phyloP scores from a whole-genome alignment of 176 grass and related monocot species.

The Zea mays region DNA sequence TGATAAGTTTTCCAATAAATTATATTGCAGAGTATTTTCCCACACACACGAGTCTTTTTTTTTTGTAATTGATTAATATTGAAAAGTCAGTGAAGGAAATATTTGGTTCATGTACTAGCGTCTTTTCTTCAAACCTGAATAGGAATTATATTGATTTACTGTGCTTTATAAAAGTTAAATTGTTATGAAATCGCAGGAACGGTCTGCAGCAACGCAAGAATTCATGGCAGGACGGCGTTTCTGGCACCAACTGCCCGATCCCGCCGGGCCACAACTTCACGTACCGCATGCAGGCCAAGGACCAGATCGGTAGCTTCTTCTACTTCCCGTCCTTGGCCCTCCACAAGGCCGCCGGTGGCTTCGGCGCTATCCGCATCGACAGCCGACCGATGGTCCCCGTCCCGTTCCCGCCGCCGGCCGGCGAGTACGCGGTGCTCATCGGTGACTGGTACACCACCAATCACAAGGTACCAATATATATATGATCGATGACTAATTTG shows the following conservation, averaged over 20 bases:
- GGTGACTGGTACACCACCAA: constrained; percentile 70
- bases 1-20: not conserved
- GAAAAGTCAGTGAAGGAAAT: not conserved
- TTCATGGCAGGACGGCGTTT: constrained; percentile 88
- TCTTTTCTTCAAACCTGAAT: not conserved
- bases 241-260: constrained; percentile 78
- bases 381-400: constrained; percentile 60
- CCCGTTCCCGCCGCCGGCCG: constrained; percentile 58
- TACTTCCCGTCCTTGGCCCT: constrained; percentile 76
- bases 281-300: constrained; percentile 64
- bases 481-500: not conserved
- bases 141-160: not conserved
- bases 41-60: not conserved
- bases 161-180: too few species aligned
- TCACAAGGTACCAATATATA: constrained; percentile 44
- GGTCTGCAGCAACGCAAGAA: constrained; percentile 78
- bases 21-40: not conserved
- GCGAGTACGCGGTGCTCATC: constrained; percentile 66
- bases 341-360: constrained; percentile 78
- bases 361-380: constrained; percentile 57
- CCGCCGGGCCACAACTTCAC: constrained; percentile 67
- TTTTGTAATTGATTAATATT: not conserved
- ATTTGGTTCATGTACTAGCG: not conserved
- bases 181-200: constrained; percentile 40
- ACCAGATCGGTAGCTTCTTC: constrained; percentile 74